Evolutionary conservation across 768 basidiomycete genomes (phyloP), one percentile per base, ranked within the genome.

Genomic region (Mycena metata): DNA sequence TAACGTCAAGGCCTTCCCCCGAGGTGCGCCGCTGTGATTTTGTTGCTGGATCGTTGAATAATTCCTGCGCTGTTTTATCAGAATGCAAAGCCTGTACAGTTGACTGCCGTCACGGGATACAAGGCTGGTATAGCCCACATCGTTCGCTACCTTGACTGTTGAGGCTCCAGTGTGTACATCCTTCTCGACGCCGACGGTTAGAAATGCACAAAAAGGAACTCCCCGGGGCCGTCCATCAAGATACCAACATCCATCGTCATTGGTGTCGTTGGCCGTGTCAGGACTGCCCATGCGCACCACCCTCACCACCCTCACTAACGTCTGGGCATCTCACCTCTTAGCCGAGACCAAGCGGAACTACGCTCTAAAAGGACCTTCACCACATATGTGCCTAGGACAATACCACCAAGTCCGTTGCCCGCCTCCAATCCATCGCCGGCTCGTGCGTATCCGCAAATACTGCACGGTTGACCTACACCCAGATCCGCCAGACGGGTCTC

Each of bases 151-250:
- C 94, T n/a, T n/a, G n/a, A n/a, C n/a, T n/a, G n/a, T n/a, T n/a
- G n/a, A n/a, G n/a, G n/a, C n/a, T n/a, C n/a, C 78, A 99, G 96
- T 99, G 96, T 91, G 19, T 63, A 47, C 16, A 23, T 21, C 0
- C 50, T 47, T 46, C 26, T 13, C 15, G 9, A 19, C 46, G 42
- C n/a, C n/a, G n/a, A n/a, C 73, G 3, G n/a, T n/a, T 81, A 98
- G 96, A 99, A 87, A 98, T 99, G 96, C 98, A 99, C 93, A 99
- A 98, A 87, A 93, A 95, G 80, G 98, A 99, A 83, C 92, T 99
- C 69, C 98, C 99, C 70, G 98, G 99, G 88, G 96, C 96, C 51
- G 97, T 96, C 74, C 80, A 82, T 99, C 77, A 98, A 99, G 85
- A 97, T 96, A 21, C 98, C 98, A 35, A 96, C 98, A 60, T 88